Percentiles rank a stretch among this genome's conserved stretches.
phyloP scores from a whole-genome alignment of 2,329 filamentous ascomycete genomes.

The Fusarium luffae region DNA sequence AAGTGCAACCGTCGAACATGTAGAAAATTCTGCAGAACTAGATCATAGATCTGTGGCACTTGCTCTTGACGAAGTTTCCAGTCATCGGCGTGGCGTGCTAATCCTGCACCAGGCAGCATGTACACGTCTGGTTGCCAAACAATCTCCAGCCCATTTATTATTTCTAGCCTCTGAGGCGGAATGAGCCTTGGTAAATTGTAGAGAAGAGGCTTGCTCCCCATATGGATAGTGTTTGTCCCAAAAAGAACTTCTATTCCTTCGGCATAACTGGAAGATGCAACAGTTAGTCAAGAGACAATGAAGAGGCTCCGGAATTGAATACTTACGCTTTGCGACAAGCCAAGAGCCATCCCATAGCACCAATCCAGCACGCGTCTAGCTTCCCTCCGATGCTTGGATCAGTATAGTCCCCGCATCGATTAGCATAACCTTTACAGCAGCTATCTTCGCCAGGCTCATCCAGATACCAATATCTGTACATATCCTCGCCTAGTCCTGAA shows the following conservation, averaged over 20 bases:
- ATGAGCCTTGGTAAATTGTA: no score
- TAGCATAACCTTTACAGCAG: not conserved
- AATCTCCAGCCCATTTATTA: no score
- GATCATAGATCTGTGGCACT: not conserved
- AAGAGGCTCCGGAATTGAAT: accelerated
- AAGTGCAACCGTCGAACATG: not conserved
- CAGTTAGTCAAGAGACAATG: accelerated
- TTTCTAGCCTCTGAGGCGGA: no score
- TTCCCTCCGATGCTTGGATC: accelerated
- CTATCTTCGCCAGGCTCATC: not conserved
- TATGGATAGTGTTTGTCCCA: not conserved
- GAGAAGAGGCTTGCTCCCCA: no score
- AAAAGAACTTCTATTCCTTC: not conserved
- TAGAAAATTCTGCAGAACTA: not conserved
- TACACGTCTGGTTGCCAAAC: no score
- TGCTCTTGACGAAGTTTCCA: not conserved
- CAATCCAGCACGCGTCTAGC: not conserved
- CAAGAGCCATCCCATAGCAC: not conserved
- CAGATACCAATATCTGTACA: not conserved
- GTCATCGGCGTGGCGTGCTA: not conserved
- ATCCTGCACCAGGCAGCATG: no score
- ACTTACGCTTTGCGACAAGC: not conserved
- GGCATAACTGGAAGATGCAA: accelerated
- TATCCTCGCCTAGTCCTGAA: not conserved
- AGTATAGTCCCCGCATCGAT: not conserved